phyloP scores from a whole-genome alignment of 495 filamentous ascomycete genomes.

The Tuber microsphaerosporum region DNA sequence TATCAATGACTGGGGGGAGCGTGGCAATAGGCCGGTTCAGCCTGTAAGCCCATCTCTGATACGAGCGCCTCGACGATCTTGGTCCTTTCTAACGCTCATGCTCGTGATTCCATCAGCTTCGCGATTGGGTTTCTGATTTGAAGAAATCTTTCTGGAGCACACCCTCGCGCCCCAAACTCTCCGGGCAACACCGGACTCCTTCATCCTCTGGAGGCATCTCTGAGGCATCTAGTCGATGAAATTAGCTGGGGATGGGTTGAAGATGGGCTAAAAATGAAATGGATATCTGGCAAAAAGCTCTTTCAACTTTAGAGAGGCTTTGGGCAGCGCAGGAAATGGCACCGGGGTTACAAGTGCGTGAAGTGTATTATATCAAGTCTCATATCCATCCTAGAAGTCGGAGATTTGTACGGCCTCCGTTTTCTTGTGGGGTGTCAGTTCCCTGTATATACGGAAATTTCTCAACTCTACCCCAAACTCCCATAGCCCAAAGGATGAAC shows the following conservation, averaged over 20 bases:
- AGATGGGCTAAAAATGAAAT: background rate
- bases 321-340: background rate
- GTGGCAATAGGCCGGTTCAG: conserved; percentile 54
- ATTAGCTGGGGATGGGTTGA: background rate
- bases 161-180: conserved; percentile 9
- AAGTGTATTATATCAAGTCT: background rate
- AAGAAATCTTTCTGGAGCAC: conserved; percentile 25
- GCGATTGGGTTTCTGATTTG: conserved; percentile 23
- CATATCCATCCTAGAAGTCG: background rate
- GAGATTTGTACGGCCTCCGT: background rate
- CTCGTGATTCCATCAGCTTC: conserved; percentile 12
- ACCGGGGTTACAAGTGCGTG: background rate
- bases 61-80: background rate
- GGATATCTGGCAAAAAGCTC: background rate
- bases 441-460: background rate
- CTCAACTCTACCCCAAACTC: background rate
- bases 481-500: background rate
- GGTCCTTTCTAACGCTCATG: background rate
- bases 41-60: conserved; percentile 45
- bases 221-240: background rate
- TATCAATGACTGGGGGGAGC: conserved; percentile 67
- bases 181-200: conserved; percentile 1
- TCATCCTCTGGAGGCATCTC: conserved; percentile 4
- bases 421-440: background rate
- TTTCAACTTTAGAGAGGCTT: background rate